Base-by-base conservation (phyloP, 495 filamentous ascomycete genomes). In the Penicillium alfredii region DNA sequence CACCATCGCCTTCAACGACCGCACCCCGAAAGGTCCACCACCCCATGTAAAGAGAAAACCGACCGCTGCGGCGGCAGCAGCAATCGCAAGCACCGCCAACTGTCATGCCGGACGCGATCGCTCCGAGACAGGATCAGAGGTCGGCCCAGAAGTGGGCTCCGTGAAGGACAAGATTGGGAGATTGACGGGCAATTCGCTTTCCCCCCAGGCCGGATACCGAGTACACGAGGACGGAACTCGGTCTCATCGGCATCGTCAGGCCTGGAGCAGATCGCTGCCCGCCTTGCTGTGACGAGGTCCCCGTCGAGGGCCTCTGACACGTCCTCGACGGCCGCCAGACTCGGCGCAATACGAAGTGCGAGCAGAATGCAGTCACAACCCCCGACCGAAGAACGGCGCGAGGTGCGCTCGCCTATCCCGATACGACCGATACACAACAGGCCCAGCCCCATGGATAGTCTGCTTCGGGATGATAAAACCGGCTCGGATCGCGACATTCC, bases 161-260 rank as follows among this genome's bases (percentile, higher is more conserved):
- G 63, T 70, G 21, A 65, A 44, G 48, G 64, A 67, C 35, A 68
- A 65, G 39, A 66, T 70, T 21, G 60, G 58, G 25, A 47, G 38
- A 31, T 61, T 61, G 29, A 51, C 60, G n/a, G 44, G 46, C 10
- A 52, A 48, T 19, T 42, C 50, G 13, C 51, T 50, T 4, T 18
- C 45, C 6, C 30, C 29, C 14, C 27, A 40, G 6, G 22, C 30
- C 33, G 22, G 25, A 35, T 28, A 26, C 20, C 30, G 12, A 40
- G 27, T 27, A 35, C 27, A 13, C 18, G 35, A 44, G 35, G 30
- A 40, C 40, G 45, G 47, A 25, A 20, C 15, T 27, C 35, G 18
- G 28, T 47, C 4, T 34, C 45, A 1, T 33, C 56, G 12, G 33
- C 49, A 33, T 34, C 56, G 17, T 38, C 51, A 11, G 45, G 39